These are phyloP conservation scores for Malus orientalis DNA, from an alignment of 306 rosid species.

Conservation along the genomic window DNA sequence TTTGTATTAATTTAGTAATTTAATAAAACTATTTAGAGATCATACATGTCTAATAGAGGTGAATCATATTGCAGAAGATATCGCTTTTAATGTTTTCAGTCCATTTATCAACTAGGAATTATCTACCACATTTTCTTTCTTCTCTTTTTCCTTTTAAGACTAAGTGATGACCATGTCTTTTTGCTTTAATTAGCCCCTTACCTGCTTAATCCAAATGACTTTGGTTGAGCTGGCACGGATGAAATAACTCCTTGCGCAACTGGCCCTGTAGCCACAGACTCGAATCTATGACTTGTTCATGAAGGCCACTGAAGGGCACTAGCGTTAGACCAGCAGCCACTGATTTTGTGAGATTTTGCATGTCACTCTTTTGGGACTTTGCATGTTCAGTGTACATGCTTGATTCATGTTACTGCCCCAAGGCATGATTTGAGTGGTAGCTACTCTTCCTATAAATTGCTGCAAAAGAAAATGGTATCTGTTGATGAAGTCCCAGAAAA, in stretches of 20 bases:
- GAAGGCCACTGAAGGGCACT: too few relatives aligned
- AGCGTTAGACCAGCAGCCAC: too few relatives aligned
- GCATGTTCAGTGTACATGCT: not conserved
- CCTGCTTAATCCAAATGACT: not conserved
- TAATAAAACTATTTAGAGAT: too few relatives aligned
- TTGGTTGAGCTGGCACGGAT: not conserved
- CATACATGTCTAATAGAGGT: too few relatives aligned
- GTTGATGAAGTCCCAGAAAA: not conserved
- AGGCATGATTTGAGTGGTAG: not conserved
- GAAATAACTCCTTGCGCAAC: not conserved
- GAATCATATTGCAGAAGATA: too few relatives aligned
- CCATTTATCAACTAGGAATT: not conserved
- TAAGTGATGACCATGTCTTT: not conserved
- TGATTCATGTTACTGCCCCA: not conserved
- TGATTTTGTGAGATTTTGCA: not conserved
- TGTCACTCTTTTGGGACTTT: not conserved
- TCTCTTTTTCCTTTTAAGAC: not conserved
- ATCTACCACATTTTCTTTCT: not conserved
- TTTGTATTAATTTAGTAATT: too few relatives aligned
- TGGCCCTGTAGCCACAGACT: too few relatives aligned
- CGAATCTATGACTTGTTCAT: too few relatives aligned
- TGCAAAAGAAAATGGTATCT: conserved; percentile 2
- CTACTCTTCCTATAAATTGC: not conserved
- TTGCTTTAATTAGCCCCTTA: not conserved
- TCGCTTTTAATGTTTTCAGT: not conserved